These are phyloP conservation scores for Cucumis sativus DNA, from an alignment of 306 rosid genomes.

Conservation along the genomic window Cucumber_9930_V3 NC_026656.2:19320001-19320500, in stretches of 20 bases:
- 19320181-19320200: constrained; percentile 13
- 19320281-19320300: constrained; percentile 5
- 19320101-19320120: constrained; percentile 8
- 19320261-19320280: constrained; percentile 4
- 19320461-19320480: constrained; percentile 10
- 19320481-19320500: constrained; percentile 14
- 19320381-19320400: not conserved
- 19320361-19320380: not conserved
- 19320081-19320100: constrained; percentile 4
- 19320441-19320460: constrained; percentile 11
- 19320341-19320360: constrained; percentile 10
- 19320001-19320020: constrained; percentile 11
- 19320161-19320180: constrained; percentile 4
- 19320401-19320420: not conserved
- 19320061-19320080: constrained; percentile 11
- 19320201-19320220: constrained; percentile 10
- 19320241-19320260: constrained; percentile 9
- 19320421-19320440: constrained; percentile 9
- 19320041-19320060: constrained; percentile 10
- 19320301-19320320: constrained; percentile 9
- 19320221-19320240: constrained; percentile 9
- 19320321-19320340: constrained; percentile 18
- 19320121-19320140: constrained; percentile 14
- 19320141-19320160: constrained; percentile 12
- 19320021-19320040: not conserved